Evolutionary conservation across 2,329 filamentous ascomycete genomes (phyloP), one percentile per base, ranked within the genome.

Genomic region (Penicillium crustosum): DNA sequence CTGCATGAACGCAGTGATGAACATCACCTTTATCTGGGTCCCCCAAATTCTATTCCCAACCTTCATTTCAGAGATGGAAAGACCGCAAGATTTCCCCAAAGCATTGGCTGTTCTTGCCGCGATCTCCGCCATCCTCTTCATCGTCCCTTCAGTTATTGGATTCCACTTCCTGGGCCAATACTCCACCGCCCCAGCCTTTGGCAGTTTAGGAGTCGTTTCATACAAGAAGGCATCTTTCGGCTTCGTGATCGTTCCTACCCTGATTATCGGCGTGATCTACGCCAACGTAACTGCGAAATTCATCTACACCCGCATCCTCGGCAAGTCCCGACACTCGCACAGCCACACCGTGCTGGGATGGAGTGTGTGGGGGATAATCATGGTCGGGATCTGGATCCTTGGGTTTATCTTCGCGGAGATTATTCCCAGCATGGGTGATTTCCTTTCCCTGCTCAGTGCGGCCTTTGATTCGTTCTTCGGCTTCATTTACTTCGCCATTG

Each of bases 21-120:
- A 80, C 61, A 78, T 80, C 60, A 80, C 78, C 17, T 81, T 81
- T 65, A 70, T 81, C 38, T 81, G 78, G 79, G 78, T 81, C 1
- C 79, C 79, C 2, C 79, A 82, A 58, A 81, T 81, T 56, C 74
- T 82, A 27, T 81, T 82, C 67, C 80, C 80, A 1, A 78, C 77
- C 15, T 82, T 82, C 68, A 81, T 82, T 68, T 64, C 79, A 33
- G 79, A 82, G 60, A 81, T 81, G 79, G 75, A 81, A 58, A 68
- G 66, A 13, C 79, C 79, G 1, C 75, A 81, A 48, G 79, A 82
- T 66, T 82, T 82, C 67, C 79, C 79, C 44, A 82, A 82, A 58
- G 70, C 79, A 2, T 73, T 82, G 36, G 77, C 79, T 2, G 79
- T 82, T 36, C 69, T 82, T 4, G 66, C 76, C 3, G 74, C 21